Base-by-base conservation (phyloP, 805 yeast species). In the Tetrapisispora namnaoensis region DNA sequence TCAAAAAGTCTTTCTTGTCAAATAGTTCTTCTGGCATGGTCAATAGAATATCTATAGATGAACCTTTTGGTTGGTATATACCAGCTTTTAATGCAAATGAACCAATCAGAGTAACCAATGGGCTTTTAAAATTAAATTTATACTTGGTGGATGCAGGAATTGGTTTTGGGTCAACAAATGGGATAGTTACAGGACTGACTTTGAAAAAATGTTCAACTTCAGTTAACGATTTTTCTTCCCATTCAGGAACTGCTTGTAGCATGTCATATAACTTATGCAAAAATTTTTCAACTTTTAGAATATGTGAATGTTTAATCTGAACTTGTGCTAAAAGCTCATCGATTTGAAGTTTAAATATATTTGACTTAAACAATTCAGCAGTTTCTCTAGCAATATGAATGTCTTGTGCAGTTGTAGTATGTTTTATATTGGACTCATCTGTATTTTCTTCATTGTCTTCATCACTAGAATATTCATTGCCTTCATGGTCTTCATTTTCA, bases 101-200 rank as follows among this genome's bases (percentile, higher is more conserved):
- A 1, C 99, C 98, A 9, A 87, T 83, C 37, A 93, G 74, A 9
- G 89, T 79, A 14, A 91, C 79, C 37, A 37, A 30, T 0, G 98
- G 99, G 16, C 80, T 71, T 42, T 68, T 65, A 63, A 78, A 90
- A 21, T 79, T 74, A 55, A 91, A 82, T 53, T 78, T 78, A 67
- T 86, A 87, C 58, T 86, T 83, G 42, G 83, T 73, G 49, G 77
- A 78, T 18, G 65, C 52, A 3, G 64, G 49, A 8, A 76, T 66
- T 34, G 96, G 96, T 61, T 82, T 84, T 17, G 96, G 96, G 61
- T 90, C 95, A 13, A 93, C 86, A 67, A 84, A 91, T 34, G 98
- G 97, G 17, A 88, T 79, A 0, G 78, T 68, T 10, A 84, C 75
- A 41, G 73, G 73, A 54, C 78, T 74, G 27, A 72, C 66, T 48